Base-by-base conservation (phyloP, 2,329 filamentous ascomycete genomes). In the Dactylella cylindrospora region DNA sequence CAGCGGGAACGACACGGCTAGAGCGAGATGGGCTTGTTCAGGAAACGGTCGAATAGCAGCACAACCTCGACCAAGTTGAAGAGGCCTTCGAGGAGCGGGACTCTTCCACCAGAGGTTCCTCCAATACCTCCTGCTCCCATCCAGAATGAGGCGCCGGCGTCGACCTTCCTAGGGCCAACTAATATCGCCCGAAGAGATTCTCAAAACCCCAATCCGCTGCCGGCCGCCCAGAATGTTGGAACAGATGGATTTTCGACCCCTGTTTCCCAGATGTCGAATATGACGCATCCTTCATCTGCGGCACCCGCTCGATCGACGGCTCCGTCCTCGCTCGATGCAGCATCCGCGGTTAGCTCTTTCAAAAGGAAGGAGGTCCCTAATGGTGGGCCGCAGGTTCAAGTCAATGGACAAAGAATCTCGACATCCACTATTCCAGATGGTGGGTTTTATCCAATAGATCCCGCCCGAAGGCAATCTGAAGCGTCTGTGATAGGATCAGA, bases 61-160 rank as follows among this genome's bases (percentile, higher is more conserved):
- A 54, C 57, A 38, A 54, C 49, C 7, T 62, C 57, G 17, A 54
- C 57, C 19, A 62, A 62, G 49, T 31, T 62, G 31, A 62, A 62
- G 46, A 62, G 44, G 32, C 49, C 57, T 12, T 17, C 26, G 29
- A 25, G 57, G 45, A 33, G 49, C 38, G 57, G 49, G 5, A 20
- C 54, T 13, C 47, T 49, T 3, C 41, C 49, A 10, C 57, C 57
- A 25, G 57, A 62, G 10, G 22, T 62, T 33, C 57, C 57, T 20
- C 36, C 36, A 25, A 62, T 62, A 22, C 57, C 57, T 22, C 57
- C 49, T 5, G 23, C 57, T 43, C 57, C 57, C 10, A 13, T 35
- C 23, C 51, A 47, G 5, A 55, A 52, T 32, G 12, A n/a, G 23
- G 15, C 23, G 28, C 17, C 26, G 26, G 7, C 33, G 28, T 26